phyloP scores from a whole-genome alignment of 495 filamentous ascomycete species.

The Chaetomidium leptoderma region DNA sequence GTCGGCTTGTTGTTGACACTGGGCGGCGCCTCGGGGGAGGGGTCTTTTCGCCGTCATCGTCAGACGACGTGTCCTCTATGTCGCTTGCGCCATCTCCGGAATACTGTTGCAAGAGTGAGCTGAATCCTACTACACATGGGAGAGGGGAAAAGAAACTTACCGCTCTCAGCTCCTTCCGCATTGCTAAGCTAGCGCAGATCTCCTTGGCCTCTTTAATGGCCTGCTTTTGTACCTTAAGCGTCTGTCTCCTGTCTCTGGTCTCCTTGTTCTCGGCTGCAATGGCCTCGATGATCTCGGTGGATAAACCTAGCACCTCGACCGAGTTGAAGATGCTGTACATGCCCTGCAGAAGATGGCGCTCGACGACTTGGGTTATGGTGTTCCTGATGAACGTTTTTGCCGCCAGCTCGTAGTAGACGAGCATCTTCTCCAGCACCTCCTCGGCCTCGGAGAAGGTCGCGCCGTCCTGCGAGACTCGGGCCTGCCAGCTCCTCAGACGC shows the following conservation, averaged over 20 bases:
- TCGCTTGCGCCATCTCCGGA: constrained; percentile 22
- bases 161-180: constrained; percentile 36
- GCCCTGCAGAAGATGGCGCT: constrained; percentile 38
- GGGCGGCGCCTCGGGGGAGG: not conserved
- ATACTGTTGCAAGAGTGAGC: constrained; percentile 18
- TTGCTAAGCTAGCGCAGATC: constrained; percentile 38
- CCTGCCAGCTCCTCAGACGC: constrained; percentile 34
- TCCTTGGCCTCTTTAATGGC: constrained; percentile 40
- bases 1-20: not conserved
- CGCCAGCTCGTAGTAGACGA: constrained; percentile 41
- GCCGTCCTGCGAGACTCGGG: constrained; percentile 24
- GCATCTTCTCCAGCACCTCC: constrained; percentile 44
- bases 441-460: constrained; percentile 34
- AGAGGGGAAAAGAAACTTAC: constrained; percentile 7
- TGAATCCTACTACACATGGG: too few relatives aligned
- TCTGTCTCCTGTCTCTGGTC: constrained; percentile 32
- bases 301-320: constrained; percentile 32
- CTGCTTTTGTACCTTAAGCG: constrained; percentile 34
- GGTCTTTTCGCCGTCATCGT: constrained; percentile 9
- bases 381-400: constrained; percentile 39
- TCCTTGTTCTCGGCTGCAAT: constrained; percentile 41
- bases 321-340: constrained; percentile 41
- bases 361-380: constrained; percentile 38
- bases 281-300: constrained; percentile 29
- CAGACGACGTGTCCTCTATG: constrained; percentile 22